Conservation (phyloP, 345 rosid species). For the Citrus hindsii region DNA sequence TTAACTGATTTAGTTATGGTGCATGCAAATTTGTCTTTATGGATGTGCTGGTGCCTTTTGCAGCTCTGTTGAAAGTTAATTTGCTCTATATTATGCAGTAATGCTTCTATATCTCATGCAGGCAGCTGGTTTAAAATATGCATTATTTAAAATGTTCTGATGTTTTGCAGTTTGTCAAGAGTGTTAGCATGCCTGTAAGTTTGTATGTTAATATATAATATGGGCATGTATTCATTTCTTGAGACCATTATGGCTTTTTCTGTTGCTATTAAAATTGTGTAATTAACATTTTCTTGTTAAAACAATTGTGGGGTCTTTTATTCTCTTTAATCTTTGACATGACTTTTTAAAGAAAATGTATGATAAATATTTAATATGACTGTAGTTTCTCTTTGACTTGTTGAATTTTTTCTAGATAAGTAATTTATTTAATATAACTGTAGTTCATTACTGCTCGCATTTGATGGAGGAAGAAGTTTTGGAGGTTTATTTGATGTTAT, state of each 20-base stretch:
- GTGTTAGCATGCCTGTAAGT: constrained; percentile 37
- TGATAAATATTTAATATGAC: not conserved
- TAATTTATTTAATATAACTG: too few relatives aligned
- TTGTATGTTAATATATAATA: constrained; percentile 4
- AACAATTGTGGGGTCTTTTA: not conserved
- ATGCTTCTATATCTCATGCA: constrained; percentile 18
- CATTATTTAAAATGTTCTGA: constrained; percentile 29
- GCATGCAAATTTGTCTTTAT: not conserved
- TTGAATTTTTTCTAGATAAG: not conserved
- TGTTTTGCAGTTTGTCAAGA: constrained; percentile 21
- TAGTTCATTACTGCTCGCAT: not conserved
- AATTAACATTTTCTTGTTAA: not conserved
- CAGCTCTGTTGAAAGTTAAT: not conserved
- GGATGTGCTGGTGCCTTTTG: constrained; percentile 2
- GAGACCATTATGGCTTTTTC: not conserved
- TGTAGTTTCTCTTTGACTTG: too few relatives aligned
- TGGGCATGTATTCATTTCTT: not conserved
- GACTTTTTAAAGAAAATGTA: not conserved
- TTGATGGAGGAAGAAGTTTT: not conserved
- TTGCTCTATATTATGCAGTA: not conserved
- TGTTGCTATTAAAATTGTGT: not conserved
- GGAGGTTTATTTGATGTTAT: not conserved
- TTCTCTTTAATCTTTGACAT: not conserved
- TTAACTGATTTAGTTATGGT: not conserved
- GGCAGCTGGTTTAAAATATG: constrained; percentile 29